Evolutionary conservation across 140 eudicot genomes (phyloP), one percentile per base, ranked within the genome.

Genomic region (Anethum foeniculum): DNA sequence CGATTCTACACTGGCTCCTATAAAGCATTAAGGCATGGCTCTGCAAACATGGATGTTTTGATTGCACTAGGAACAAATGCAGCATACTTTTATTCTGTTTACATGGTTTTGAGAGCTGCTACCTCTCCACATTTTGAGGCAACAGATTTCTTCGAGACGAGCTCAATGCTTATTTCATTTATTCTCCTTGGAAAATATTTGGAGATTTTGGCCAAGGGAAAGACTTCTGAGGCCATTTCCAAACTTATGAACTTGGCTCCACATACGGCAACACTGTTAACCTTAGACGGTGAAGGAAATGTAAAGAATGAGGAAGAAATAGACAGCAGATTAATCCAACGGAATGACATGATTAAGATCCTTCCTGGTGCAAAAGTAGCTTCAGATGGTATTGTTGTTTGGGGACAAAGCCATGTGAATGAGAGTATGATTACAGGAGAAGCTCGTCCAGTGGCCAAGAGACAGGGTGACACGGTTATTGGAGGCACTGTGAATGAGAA

Each of bases 361-460:
- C 84, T 96, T 44, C 98, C 99, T 19, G 99, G 99, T 81, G 96
- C 92, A 19, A 96, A 93, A 80, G 90, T 96, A 46, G 93, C 99
- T 36, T 93, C 97, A 36, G 99, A 96, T 83, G 99, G 99, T 32
- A 79, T 80, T 76, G 98, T 92, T 47, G 81, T 91, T 23, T 86
- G 99, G 99, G 99, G 99, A 64, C 98, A 93, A 81, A 96, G 99
- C 44, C 92, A 96, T 75, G 96, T 96, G 14, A 90, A 93, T 60
- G 99, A 96, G 81, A 93, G 99, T 82, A 96, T 96, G 99, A 96
- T 96, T 41, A 96, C 99, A 1, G 99, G 99, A 25, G 99, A 96
- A 76, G 89, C 98, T 27, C 85, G 91, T 79, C 97, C 99, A 1
- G 98, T 91, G 80, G 96, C 98, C 0, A 96, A 93, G 86, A 79